Conservation (phyloP, 805 yeast genomes). For the Wickerhamiella hasegawae region DNA sequence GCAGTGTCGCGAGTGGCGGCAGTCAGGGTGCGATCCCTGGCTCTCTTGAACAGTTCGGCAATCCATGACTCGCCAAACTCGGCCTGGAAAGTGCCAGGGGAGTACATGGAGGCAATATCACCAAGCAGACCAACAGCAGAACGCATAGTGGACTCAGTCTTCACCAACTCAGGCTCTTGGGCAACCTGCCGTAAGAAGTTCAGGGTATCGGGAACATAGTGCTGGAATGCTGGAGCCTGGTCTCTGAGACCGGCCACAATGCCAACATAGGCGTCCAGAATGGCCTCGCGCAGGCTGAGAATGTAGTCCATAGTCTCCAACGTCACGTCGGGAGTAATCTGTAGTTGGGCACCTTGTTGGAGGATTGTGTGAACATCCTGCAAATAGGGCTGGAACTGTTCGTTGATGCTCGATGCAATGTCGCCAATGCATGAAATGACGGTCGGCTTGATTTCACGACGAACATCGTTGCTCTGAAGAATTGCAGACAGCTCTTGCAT, state of each 20-base stretch:
- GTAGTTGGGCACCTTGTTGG: constrained; percentile 21
- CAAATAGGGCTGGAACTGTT: constrained; percentile 58
- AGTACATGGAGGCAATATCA: constrained; percentile 78
- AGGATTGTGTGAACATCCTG: constrained; percentile 64
- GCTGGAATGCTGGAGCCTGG: constrained; percentile 45
- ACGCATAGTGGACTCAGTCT: constrained; percentile 58
- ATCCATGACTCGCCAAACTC: constrained; percentile 66
- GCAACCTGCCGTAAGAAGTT: constrained; percentile 46
- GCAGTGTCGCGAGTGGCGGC: constrained; percentile 78
- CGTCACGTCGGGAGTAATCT: constrained; percentile 32
- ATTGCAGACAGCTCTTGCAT: constrained; percentile 71
- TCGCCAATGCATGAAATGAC: constrained; percentile 92
- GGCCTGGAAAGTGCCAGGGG: constrained; percentile 55
- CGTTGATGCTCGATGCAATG: constrained; percentile 42
- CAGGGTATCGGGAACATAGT: constrained; percentile 55
- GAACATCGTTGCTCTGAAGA: constrained; percentile 49
- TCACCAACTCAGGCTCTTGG: constrained; percentile 40
- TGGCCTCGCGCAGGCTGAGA: constrained; percentile 60
- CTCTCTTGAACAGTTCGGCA: constrained; percentile 56
- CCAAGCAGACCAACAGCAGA: constrained; percentile 85
- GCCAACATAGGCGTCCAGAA: constrained; percentile 92
- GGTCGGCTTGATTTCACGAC: constrained; percentile 71
- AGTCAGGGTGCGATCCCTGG: constrained; percentile 44
- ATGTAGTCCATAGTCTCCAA: constrained; percentile 67
- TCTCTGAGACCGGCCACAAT: constrained; percentile 78